Conservation (phyloP, 2,329 filamentous ascomycete species). For the Ascochyta fabae region DNA sequence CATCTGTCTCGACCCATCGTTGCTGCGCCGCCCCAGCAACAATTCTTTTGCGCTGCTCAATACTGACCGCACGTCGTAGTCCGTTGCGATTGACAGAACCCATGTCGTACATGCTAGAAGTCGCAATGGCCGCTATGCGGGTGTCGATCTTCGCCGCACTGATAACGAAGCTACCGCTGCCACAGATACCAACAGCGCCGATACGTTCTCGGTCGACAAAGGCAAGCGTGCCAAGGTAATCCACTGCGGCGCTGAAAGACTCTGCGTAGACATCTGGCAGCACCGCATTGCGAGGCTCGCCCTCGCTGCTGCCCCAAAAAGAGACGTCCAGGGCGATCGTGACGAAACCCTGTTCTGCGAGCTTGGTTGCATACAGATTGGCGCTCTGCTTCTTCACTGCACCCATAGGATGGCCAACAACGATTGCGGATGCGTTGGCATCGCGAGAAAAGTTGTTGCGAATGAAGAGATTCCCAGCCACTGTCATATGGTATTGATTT, state of each 20-base stretch:
- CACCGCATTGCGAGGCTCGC: conserved; percentile 36
- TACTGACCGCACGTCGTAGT: too few relatives aligned
- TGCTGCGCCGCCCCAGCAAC: too few relatives aligned
- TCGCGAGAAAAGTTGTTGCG: conserved; percentile 10
- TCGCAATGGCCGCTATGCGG: too few relatives aligned
- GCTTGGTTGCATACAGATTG: conserved; percentile 41
- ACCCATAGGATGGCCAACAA: conserved; percentile 40
- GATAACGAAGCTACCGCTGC: too few relatives aligned
- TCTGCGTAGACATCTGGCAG: conserved; percentile 36
- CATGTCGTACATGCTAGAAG: too few relatives aligned
- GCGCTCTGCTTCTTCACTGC: conserved; percentile 43
- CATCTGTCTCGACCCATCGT: too few relatives aligned
- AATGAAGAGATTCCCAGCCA: conserved; percentile 21
- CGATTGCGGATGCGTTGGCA: conserved; percentile 23
- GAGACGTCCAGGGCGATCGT: conserved; percentile 32
- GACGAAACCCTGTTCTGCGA: conserved; percentile 37
- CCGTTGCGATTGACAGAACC: too few relatives aligned
- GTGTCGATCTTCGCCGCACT: too few relatives aligned
- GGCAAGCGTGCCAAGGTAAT: conserved; percentile 27
- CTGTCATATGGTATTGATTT: conserved; percentile 14
- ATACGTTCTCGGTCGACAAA: too few relatives aligned
- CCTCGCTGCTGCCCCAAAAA: conserved; percentile 36
- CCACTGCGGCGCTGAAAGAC: conserved; percentile 41
- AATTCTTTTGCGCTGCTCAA: too few relatives aligned
- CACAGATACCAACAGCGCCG: too few relatives aligned